A percentile compares a stretch with the other conserved stretches of the same genome.
phyloP scores from a whole-genome alignment of 345 rosid species.

The Syzygium grande region DNA sequence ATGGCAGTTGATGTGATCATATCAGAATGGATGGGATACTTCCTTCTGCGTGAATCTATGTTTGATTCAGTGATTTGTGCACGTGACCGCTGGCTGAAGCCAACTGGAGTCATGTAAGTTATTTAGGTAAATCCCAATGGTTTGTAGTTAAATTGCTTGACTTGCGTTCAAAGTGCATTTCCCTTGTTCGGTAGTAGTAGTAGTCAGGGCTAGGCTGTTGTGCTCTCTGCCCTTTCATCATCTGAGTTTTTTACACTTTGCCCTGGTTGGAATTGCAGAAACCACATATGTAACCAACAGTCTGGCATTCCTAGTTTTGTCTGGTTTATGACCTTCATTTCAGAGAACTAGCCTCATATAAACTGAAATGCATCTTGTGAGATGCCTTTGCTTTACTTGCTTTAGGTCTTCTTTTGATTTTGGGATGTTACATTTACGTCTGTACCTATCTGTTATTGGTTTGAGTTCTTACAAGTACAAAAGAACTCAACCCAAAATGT shows the following conservation, averaged over 20 bases:
- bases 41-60: conserved; percentile 94
- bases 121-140: background rate
- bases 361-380: background rate
- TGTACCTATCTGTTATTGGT: background rate
- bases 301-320: background rate
- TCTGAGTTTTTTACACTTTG: background rate
- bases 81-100: conserved; percentile 96
- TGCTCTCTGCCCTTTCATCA: background rate
- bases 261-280: background rate
- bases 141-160: background rate
- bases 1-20: conserved; percentile 89
- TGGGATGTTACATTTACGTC: background rate
- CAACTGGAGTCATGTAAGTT: conserved; percentile 87
- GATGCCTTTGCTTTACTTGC: background rate
- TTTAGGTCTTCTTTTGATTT: background rate
- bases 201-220: background rate
- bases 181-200: background rate
- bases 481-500: background rate
- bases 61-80: conserved; percentile 97
- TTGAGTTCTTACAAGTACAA: background rate
- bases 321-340: background rate
- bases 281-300: background rate
- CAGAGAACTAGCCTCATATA: background rate
- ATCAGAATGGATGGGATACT: conserved; percentile 99
- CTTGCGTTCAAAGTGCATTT: background rate